phyloP scores from a whole-genome alignment of 345 rosid genomes.

The Gossypium herbaceum region DNA sequence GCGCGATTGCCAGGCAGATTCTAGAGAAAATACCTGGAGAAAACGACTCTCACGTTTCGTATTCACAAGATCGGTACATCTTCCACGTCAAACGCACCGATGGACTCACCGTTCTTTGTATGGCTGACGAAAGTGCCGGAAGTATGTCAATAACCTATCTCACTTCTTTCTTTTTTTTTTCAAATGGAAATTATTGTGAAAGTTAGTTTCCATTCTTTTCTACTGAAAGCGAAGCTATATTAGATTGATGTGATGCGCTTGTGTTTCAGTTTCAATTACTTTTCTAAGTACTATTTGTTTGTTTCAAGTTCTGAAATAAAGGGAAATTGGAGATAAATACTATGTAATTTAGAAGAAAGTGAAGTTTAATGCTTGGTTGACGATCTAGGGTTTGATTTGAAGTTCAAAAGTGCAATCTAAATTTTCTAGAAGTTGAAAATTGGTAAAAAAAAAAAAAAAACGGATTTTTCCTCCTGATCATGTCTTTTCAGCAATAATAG shows the following conservation, averaged over 20 bases:
- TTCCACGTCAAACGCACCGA: constrained; percentile 95
- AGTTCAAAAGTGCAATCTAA: background rate
- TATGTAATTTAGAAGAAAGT: background rate
- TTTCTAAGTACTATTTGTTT: background rate
- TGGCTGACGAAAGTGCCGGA: constrained; percentile 94
- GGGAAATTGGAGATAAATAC: background rate
- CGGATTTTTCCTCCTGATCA: background rate
- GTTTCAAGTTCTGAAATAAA: background rate
- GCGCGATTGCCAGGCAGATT: constrained; percentile 73
- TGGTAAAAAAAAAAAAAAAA: background rate
- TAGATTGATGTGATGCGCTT: background rate
- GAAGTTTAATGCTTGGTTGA: background rate
- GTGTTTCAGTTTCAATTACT: background rate
- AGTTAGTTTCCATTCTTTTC: no score
- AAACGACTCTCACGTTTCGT: constrained; percentile 70
- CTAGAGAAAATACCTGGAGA: constrained; percentile 73
- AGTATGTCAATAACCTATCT: constrained; percentile 35
- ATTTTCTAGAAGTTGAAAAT: background rate
- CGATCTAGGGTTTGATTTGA: background rate
- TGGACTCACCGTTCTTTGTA: constrained; percentile 95
- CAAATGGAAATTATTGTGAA: background rate
- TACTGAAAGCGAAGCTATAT: background rate
- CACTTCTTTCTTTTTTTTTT: background rate
- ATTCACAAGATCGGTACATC: constrained; percentile 88
- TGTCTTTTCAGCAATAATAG: background rate